Evolutionary conservation across 768 basidiomycete genomes (phyloP).

Genomic region (Macrolepiota dolichaula): DNA sequence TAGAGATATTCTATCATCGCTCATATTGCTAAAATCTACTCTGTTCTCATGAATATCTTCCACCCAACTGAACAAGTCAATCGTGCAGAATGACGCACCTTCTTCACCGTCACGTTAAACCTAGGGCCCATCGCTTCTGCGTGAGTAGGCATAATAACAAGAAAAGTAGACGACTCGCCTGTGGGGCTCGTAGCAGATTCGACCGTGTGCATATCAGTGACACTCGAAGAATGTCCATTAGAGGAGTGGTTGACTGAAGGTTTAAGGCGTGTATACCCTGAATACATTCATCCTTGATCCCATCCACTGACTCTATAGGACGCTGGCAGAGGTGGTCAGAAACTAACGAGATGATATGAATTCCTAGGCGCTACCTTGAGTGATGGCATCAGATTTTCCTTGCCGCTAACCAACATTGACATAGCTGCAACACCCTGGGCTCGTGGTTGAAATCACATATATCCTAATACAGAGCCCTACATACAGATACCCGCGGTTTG

Average conservation of each 20-base stretch:
- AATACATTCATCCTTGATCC: no score
- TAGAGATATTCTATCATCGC: no score
- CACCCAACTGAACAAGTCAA: no score
- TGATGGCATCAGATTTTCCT: not conserved
- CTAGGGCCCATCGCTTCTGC: not conserved
- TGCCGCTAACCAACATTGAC: slow-evolving; percentile 41
- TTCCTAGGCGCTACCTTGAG: no score
- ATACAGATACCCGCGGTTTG: slow-evolving; percentile 37
- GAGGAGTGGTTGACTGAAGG: not conserved
- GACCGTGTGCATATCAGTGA: not conserved
- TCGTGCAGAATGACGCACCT: no score
- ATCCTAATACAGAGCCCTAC: not conserved
- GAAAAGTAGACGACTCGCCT: not conserved
- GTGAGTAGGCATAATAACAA: not conserved
- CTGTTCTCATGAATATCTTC: no score
- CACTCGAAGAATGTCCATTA: not conserved
- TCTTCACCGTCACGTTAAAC: slow-evolving; percentile 14
- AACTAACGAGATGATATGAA: no score
- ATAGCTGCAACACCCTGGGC: slow-evolving; percentile 64
- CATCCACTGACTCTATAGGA: no score
- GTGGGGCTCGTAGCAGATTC: not conserved
- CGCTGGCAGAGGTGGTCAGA: no score
- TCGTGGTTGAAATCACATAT: slow-evolving; percentile 16
- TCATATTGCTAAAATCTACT: no score
- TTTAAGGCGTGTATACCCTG: no score